A percentile compares a stretch with the other conserved stretches of the same genome.
These are phyloP conservation scores for Boletus fagicola DNA, from an alignment of 768 basidiomycete species.

Conservation along the genomic window DNA sequence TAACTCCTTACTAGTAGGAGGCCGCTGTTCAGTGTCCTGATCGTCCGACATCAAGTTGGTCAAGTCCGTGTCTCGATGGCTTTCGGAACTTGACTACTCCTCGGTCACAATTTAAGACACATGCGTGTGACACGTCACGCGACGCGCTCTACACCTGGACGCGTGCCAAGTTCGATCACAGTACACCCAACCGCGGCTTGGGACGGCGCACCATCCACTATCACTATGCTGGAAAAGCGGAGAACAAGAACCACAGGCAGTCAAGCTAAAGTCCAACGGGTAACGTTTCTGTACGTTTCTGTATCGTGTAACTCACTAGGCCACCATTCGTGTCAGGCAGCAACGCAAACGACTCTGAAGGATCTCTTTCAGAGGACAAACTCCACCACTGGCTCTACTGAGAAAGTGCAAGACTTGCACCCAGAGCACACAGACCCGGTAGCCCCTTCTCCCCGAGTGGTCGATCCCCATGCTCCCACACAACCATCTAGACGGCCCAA, in stretches of 20 bases:
- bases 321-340: slow-evolving; percentile 6
- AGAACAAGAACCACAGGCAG: slow-evolving; percentile 17
- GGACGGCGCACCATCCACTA: not conserved
- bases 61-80: not conserved
- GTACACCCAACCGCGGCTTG: not conserved
- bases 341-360: slow-evolving; percentile 30
- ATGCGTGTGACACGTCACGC: slow-evolving; percentile 26
- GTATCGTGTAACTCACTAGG: slow-evolving; percentile 8
- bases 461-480: slow-evolving; percentile 2
- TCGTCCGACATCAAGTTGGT: slow-evolving; percentile 8
- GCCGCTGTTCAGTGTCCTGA: slow-evolving; percentile 12
- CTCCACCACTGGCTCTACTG: not conserved
- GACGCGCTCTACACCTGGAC: slow-evolving; percentile 19
- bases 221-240: slow-evolving; percentile 27
- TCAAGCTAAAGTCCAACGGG: slow-evolving; percentile 16
- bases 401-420: not conserved
- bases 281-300: slow-evolving; percentile 3
- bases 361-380: slow-evolving; percentile 24
- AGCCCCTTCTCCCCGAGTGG: not conserved
- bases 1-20: slow-evolving; percentile 15
- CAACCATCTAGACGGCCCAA: slow-evolving; percentile 2
- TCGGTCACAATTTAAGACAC: slow-evolving; percentile 6
- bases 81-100: not conserved
- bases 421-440: not conserved
- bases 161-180: not conserved